A percentile compares a stretch with the other conserved stretches of the same genome.
phyloP scores from a whole-genome alignment of 495 filamentous ascomycete genomes.

The Rhypophila decipiens region DNA sequence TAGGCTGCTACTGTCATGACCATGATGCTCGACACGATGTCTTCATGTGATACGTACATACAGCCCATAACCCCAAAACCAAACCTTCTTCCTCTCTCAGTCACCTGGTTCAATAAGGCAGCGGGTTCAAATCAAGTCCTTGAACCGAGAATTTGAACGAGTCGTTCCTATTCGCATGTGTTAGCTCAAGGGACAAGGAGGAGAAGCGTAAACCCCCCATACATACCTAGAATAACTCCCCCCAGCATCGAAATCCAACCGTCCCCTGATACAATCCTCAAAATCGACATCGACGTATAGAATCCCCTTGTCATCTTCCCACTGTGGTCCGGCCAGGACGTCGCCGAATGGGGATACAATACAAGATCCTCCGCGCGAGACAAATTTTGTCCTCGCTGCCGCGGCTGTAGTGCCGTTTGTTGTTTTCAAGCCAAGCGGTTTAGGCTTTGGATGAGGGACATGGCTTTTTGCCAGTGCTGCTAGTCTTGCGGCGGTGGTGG shows the following conservation, averaged over 20 bases:
- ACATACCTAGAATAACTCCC: conserved; percentile 64
- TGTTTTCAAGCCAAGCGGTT: no score
- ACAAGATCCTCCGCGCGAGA: conserved; percentile 71
- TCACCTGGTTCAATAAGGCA: conserved; percentile 44
- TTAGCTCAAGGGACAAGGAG: background rate
- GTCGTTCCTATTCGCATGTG: conserved; percentile 51
- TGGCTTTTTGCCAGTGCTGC: background rate
- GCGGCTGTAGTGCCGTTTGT: no score
- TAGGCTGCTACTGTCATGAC: no score
- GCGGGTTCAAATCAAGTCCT: conserved; percentile 65
- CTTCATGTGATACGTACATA: no score
- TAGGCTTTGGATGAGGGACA: background rate
- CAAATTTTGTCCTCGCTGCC: conserved; percentile 22
- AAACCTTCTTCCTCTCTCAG: background rate
- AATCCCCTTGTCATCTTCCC: conserved; percentile 61
- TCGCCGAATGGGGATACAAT: conserved; percentile 77
- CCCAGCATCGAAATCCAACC: conserved; percentile 62
- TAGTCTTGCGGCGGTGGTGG: background rate
- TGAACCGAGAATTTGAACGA: conserved; percentile 72
- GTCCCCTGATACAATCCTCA: conserved; percentile 45
- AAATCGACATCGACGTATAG: conserved; percentile 45
- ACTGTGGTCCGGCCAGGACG: conserved; percentile 71
- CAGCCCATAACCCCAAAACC: no score
- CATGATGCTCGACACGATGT: no score
- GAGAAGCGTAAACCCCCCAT: background rate